Conservation (phyloP, 2,329 filamentous ascomycete genomes). For the Ceratocystis diversiconidia region DNA sequence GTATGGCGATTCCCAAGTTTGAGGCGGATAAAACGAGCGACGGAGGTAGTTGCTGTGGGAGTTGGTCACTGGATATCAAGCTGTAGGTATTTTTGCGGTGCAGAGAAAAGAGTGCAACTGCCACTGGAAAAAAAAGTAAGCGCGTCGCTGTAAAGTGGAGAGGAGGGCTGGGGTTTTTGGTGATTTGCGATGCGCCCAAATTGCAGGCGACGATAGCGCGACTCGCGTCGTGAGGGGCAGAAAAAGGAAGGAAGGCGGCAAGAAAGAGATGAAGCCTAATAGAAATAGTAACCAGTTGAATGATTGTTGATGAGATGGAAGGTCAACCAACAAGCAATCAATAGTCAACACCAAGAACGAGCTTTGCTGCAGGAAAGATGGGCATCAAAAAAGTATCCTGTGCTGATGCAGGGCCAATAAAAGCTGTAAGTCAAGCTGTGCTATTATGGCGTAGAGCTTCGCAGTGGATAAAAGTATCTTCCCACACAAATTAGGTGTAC, state of each 20-base stretch:
- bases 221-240: neutral
- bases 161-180: neutral
- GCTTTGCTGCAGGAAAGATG: neutral
- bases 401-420: no score
- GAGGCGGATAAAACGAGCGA: neutral
- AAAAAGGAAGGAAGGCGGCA: neutral
- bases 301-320: neutral
- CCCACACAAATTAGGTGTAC: constrained; percentile 14
- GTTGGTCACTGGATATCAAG: neutral
- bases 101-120: neutral
- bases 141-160: constrained; percentile 4
- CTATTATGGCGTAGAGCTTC: neutral
- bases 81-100: neutral
- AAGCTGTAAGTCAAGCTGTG: no score
- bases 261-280: neutral
- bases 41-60: constrained; percentile 4
- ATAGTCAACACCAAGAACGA: neutral
- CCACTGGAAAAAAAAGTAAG: neutral
- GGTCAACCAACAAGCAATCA: neutral
- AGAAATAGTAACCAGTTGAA: neutral
- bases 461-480: constrained; percentile 13
- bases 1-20: neutral
- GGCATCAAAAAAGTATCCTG: neutral
- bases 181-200: constrained; percentile 5
- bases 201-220: neutral